Percentiles rank a stretch among this genome's conserved stretches.
phyloP scores from a whole-genome alignment of 176 grass and related monocot genomes.

The Oropetium thomaeum region DNA sequence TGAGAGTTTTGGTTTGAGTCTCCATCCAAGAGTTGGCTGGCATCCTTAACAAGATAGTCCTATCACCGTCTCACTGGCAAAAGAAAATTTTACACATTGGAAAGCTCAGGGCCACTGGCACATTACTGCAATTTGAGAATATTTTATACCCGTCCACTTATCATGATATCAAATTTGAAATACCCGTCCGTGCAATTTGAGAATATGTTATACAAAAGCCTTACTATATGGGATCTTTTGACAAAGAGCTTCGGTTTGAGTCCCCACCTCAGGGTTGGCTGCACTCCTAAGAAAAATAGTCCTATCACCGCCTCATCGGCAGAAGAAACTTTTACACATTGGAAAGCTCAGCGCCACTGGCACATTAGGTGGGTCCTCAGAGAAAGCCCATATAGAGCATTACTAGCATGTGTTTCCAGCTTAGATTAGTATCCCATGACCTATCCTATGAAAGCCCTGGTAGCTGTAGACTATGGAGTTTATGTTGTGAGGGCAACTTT shows the following conservation, averaged over 20 bases:
- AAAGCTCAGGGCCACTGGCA: background rate
- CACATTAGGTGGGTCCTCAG: background rate
- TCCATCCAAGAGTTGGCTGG: background rate
- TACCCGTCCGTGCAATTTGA: constrained; percentile 42
- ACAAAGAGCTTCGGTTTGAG: too few species aligned
- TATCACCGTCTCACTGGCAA: background rate
- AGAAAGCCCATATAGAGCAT: background rate
- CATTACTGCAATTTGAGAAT: too few species aligned
- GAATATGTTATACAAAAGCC: constrained; percentile 31
- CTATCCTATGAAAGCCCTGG: background rate
- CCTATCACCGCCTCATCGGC: too few species aligned
- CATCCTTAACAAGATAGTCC: constrained; percentile 13
- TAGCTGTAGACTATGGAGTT: constrained; percentile 4
- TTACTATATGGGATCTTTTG: background rate
- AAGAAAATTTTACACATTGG: background rate
- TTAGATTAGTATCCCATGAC: background rate
- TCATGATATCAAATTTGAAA: too few species aligned
- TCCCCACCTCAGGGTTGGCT: too few species aligned
- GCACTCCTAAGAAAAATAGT: too few species aligned
- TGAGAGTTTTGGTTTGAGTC: background rate
- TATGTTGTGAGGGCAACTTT: background rate
- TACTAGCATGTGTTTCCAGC: background rate
- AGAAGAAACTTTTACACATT: background rate
- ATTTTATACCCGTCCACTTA: too few species aligned
- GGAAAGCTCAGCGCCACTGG: too few species aligned